Evolutionary conservation across 352 stramenopile genomes (phyloP), one percentile per base, ranked within the genome.

Genomic region (Phytophthora hybrid): DNA sequence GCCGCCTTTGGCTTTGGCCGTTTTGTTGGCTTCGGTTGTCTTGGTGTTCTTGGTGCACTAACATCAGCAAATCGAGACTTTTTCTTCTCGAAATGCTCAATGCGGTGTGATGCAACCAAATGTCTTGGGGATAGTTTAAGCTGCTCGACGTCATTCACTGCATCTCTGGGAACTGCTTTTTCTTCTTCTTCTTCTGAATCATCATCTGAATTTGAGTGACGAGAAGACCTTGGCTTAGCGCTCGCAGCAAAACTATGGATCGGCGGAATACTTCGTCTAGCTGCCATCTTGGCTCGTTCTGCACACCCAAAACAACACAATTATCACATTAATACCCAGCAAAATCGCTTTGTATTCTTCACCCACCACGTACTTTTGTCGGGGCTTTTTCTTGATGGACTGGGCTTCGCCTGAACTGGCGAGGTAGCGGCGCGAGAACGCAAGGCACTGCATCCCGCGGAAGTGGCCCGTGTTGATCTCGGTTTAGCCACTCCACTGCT

Each of bases 121-220:
- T 57, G 70, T 14, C 39, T 59, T 13, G 44, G 13, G 9, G 14
- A 5, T 16, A 57, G 34, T 26, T 59, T 44, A n/a, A 55, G 13
- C 60, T 9, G 59, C 44, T 31, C 41, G 8, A 47, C 26, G 14
- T 44, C 21, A 5, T 63, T 58, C 56, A n/a, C 39, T 32, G 6
- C 54, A 26, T 63, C 19, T 34, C 32, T 56, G 8, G 63, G 32
- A 49, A 73, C 49, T 47, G 29, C 57, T 10, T 73, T 76, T 69
- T 76, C 56, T 73, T 76, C n/a, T n/a, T n/a, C 63, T 49, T 66
- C 29, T 59, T 76, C 63, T 31, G 31, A 62, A 53, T 69, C 57
- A 19, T 69, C 34, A 14, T 71, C 52, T 55, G 31, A 39, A 23
- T 16, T 23, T 19, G 19, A 14, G 11, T 34, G 47, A 19, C 23